Base-by-base conservation (phyloP, 345 rosid species). In the Iberis pinnata region DNA sequence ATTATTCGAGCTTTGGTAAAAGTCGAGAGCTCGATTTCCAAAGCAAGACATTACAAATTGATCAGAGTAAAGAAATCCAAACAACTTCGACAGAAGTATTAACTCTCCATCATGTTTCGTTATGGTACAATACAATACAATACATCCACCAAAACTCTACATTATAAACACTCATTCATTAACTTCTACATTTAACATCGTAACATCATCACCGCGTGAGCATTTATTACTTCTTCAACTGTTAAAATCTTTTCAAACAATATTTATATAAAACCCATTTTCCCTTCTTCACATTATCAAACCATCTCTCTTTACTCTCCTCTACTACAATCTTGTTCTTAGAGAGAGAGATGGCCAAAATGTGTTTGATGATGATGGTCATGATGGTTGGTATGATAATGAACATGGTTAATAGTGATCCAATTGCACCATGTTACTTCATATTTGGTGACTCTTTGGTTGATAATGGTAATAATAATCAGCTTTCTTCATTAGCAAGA, bases 401-500 rank as follows among this genome's bases (percentile, higher is more conserved):
- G 29, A 19, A 53, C 6, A 47, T 54, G 12, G 74, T 40, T 22
- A 32, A 13, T 19, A 81, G 74, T 16, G 77, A 57, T 12, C 86
- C 85, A 2, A 78, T 79, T 36, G 95, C 67, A 15, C 95, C 97
- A 32, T 83, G 95, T 56, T 83, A 73, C 76, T 89, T 86, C 63
- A 71, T 85, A 56, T 88, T 88, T 49, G 97, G 97, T 49, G 97
- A 88, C 51, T 88, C 97, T 10, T 69, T 89, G 74, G 92, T 83
- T 24, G 97, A 89, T 42, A 83, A 82, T 58, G 97, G 97, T 29
- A 89, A 89, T 46, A 89, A 89, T 44, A 89, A 89, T 60, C 73
- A 42, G 29, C 92, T 89, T 7, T 6, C 17, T 0, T 85, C 95
- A 19, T 58, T 81, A 63, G 97, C 97, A 6, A 79, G 76, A 67